phyloP scores from a whole-genome alignment of 2,329 filamentous ascomycete species.

The Pleurostoma richardsiae region DNA sequence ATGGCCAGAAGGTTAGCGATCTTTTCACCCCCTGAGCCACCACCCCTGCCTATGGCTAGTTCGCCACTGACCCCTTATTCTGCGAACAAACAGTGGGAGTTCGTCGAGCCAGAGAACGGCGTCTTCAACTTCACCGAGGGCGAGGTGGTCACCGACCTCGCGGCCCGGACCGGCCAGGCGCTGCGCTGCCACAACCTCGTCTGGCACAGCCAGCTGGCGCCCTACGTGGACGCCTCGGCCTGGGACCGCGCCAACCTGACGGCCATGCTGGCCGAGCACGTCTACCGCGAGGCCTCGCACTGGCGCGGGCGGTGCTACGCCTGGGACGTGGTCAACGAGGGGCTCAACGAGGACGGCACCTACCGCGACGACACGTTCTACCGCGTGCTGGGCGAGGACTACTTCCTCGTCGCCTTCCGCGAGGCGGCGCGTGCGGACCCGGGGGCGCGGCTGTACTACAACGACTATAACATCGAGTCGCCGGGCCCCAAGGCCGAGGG shows the following conservation, averaged over 20 bases:
- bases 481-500: slow-evolving; percentile 38
- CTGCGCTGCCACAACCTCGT: slow-evolving; percentile 54
- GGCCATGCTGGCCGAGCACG: slow-evolving; percentile 45
- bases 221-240: slow-evolving; percentile 35
- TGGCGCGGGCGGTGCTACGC: slow-evolving; percentile 44
- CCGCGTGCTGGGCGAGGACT: slow-evolving; percentile 43
- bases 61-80: too few species aligned
- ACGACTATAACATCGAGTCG: slow-evolving; percentile 56
- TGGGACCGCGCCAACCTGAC: slow-evolving; percentile 50
- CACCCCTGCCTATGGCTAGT: slow-evolving; percentile 1
- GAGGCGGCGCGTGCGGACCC: slow-evolving; percentile 42
- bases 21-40: not conserved
- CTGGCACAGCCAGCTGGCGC: slow-evolving; percentile 42
- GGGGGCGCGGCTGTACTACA: slow-evolving; percentile 51
- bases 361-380: slow-evolving; percentile 44
- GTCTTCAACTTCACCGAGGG: slow-evolving; percentile 58
- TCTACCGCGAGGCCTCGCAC: slow-evolving; percentile 39
- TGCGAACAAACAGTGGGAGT: slow-evolving; percentile 38
- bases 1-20: slow-evolving; percentile 41
- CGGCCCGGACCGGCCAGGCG: slow-evolving; percentile 33
- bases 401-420: slow-evolving; percentile 47
- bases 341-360: slow-evolving; percentile 48
- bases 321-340: slow-evolving; percentile 58
- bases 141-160: slow-evolving; percentile 41
- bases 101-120: slow-evolving; percentile 51